Percentiles rank a stretch among this genome's conserved stretches.
Conservation (phyloP, 192 early-diverging fungal genomes). For the Coemansia brasiliensis region DNA sequence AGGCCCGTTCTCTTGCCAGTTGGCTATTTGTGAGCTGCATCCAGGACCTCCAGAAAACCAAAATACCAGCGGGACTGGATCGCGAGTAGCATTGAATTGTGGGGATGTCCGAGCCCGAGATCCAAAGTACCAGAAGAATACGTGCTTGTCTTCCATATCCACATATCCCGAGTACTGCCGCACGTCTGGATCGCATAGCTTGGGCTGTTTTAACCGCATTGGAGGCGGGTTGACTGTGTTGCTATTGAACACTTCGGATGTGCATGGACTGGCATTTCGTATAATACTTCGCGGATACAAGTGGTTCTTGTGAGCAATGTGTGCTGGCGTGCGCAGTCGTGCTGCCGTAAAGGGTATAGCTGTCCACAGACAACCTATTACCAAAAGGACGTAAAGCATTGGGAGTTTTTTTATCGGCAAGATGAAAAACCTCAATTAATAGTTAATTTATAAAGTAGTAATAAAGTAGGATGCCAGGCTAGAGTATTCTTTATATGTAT, state of each 20-base stretch:
- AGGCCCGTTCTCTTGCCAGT: slow-evolving; percentile 77
- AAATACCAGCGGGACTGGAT: slow-evolving; percentile 65
- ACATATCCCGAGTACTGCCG: slow-evolving; percentile 84
- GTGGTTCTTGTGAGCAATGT: not conserved
- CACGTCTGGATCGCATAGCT: slow-evolving; percentile 84
- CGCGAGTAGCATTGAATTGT: slow-evolving; percentile 31
- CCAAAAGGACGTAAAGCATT: not conserved
- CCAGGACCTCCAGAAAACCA: slow-evolving; percentile 81
- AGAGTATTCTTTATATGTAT: too few relatives aligned
- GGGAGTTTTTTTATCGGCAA: too few relatives aligned
- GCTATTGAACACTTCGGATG: slow-evolving; percentile 10
- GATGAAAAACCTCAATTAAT: too few relatives aligned
- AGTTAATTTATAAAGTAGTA: too few relatives aligned
- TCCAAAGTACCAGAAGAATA: slow-evolving; percentile 76
- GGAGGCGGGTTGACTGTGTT: slow-evolving; percentile 33
- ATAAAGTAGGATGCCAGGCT: too few relatives aligned
- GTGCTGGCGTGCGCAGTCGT: not conserved
- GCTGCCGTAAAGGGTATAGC: not conserved
- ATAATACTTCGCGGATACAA: not conserved
- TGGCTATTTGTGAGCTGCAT: slow-evolving; percentile 71
- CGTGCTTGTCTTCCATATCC: slow-evolving; percentile 59
- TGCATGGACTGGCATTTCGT: slow-evolving; percentile 11
- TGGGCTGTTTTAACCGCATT: slow-evolving; percentile 67
- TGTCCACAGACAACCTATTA: not conserved
- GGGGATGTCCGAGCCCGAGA: slow-evolving; percentile 44